These are phyloP conservation scores for Aspergillus sp. DNA, from an alignment of 2,329 filamentous ascomycete genomes.

Conservation along the genomic window DNA sequence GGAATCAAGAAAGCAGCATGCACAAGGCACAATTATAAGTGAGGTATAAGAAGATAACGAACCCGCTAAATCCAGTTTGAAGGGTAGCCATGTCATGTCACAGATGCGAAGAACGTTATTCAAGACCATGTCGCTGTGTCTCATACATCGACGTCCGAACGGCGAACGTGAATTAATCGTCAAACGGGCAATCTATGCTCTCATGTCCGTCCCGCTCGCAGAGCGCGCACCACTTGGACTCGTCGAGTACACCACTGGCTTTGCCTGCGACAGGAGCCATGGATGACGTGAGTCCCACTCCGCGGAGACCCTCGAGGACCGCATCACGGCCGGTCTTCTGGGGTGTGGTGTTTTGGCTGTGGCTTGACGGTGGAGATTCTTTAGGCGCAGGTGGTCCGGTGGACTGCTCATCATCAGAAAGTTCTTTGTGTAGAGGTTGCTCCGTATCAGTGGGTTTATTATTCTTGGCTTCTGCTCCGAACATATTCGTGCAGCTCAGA, in stretches of 20 bases:
- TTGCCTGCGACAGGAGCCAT: slow-evolving; percentile 72
- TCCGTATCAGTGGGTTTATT: slow-evolving; percentile 16
- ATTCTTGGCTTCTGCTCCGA: slow-evolving; percentile 46
- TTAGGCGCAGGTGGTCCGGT: slow-evolving; percentile 16
- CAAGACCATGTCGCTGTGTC: slow-evolving; percentile 21
- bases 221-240: slow-evolving; percentile 92
- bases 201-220: slow-evolving; percentile 96
- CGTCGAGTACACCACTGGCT: slow-evolving; percentile 74
- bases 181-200: slow-evolving; percentile 91
- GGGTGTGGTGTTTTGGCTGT: slow-evolving; percentile 22
- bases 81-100: slow-evolving; percentile 11
- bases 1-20: slow-evolving; percentile 3
- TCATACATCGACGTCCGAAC: slow-evolving; percentile 8
- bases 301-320: slow-evolving; percentile 44
- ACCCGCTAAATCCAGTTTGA: slow-evolving; percentile 7
- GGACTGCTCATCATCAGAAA: slow-evolving; percentile 16
- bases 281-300: slow-evolving; percentile 43
- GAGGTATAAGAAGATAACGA: not conserved
- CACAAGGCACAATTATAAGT: slow-evolving; percentile 7
- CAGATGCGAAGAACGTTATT: slow-evolving; percentile 8
- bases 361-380: slow-evolving; percentile 14
- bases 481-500: slow-evolving; percentile 90
- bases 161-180: slow-evolving; percentile 55
- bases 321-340: slow-evolving; percentile 43
- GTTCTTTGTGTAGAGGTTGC: slow-evolving; percentile 15